A percentile compares a stretch with the other conserved stretches of the same genome.
phyloP scores from a whole-genome alignment of 345 rosid species.

The Sonneratia caseolaris region DNA sequence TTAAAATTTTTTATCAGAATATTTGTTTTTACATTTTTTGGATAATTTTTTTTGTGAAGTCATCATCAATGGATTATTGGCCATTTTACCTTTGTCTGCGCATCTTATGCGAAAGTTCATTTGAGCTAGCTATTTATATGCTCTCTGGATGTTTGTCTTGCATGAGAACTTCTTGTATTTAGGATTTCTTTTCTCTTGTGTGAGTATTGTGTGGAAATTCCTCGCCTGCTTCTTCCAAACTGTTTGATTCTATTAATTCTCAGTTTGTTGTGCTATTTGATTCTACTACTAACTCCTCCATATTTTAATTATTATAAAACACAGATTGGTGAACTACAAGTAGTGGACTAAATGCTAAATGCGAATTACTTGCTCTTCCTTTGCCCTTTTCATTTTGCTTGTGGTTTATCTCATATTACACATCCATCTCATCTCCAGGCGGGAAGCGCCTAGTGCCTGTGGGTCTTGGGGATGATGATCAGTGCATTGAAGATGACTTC shows the following conservation, averaged over 20 bases:
- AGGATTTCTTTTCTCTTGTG: not conserved
- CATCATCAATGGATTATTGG: not conserved
- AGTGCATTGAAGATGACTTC: constrained; percentile 91
- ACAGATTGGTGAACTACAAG: not conserved
- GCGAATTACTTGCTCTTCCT: not conserved
- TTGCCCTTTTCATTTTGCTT: not conserved
- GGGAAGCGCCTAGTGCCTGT: constrained; percentile 62
- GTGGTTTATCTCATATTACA: not conserved
- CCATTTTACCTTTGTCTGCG: not conserved
- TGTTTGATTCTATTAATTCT: not conserved
- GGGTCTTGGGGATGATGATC: constrained; percentile 92
- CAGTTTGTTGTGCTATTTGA: too few relatives aligned
- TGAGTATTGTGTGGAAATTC: not conserved
- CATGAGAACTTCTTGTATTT: not conserved
- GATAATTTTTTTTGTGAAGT: not conserved
- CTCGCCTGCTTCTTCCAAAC: not conserved
- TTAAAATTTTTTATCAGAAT: too few relatives aligned
- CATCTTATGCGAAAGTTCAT: not conserved
- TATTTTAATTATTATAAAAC: too few relatives aligned
- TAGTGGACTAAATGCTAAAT: not conserved
- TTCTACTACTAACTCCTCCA: not conserved
- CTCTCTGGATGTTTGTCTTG: not conserved
- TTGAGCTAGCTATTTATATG: not conserved
- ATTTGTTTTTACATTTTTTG: too few relatives aligned
- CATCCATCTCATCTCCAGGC: constrained; percentile 34